Base-by-base conservation (phyloP, 2,329 filamentous ascomycete species). In the Aspergillus ruber region DNA sequence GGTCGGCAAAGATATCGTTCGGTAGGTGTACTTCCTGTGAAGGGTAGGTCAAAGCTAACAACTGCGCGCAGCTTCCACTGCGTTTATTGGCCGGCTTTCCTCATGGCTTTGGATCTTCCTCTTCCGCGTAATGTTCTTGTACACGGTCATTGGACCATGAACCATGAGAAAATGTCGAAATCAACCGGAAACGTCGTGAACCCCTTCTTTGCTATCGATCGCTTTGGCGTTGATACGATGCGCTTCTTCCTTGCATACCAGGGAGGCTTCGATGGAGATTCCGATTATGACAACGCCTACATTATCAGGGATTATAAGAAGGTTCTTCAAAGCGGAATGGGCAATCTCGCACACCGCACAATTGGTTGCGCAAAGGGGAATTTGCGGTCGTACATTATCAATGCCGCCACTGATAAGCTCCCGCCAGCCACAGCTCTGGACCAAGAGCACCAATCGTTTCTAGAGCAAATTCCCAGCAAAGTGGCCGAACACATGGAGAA, bases 1-100 rank as follows among this genome's bases (percentile, higher is more conserved):
- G 21, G 85, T 98, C 47, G 93, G 93, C 43, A 98, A 98, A 69
- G 93, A 98, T 66, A 98, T 98, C 55, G 76, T 95, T 48, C 85
- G 90, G 69, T 74, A 60, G 51, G 60, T 53, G 46, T 36, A 43
- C 46, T 46, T 25, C 27, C 42, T 41, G 21, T 10, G 43, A 18
- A 29, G 45, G 40, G 15, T 10, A 25, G 36, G 49, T 27, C 44
- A 45, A 53, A 41, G 55, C 52, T 62, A 49, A 62, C 45, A 42
- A 48, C 5, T 18, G 29, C 42, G 12, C 5, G 7, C 47, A 74
- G 77, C 15, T 98, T 98, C 68, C 94, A 98, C 66, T 91, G 88
- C 67, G 84, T 98, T 42, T 98, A 98, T 74, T 98, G 94, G 93
- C 93, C 93, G 0, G 93, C 93, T 3, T 86, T 98, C 57, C 82